A percentile compares a stretch with the other conserved stretches of the same genome.
phyloP scores from a whole-genome alignment of 2,329 filamentous ascomycete species.

The Macrophomina tecta region DNA sequence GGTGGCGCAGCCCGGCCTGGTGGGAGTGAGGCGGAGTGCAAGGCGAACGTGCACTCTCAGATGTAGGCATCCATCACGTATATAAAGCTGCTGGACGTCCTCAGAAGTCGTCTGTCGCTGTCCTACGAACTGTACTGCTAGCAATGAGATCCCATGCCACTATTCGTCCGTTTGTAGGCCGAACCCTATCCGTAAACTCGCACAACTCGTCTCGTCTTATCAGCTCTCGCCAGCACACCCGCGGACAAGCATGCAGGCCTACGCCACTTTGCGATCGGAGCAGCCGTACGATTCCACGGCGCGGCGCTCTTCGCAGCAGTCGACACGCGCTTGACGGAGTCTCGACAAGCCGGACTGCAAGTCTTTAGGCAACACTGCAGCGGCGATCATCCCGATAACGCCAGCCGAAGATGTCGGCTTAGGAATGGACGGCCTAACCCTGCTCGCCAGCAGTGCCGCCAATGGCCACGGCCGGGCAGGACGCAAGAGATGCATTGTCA shows the following conservation, averaged over 20 bases:
- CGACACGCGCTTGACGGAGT: neutral
- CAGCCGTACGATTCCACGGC: neutral
- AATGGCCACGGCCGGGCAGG: constrained; percentile 12
- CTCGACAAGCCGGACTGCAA: constrained; percentile 4
- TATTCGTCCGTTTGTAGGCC: constrained; percentile 10
- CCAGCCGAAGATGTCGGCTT: constrained; percentile 12
- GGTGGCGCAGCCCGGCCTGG: constrained; percentile 25
- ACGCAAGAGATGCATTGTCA: constrained; percentile 25
- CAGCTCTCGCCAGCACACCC: constrained; percentile 20
- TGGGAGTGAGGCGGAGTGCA: constrained; percentile 27
- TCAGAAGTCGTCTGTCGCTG: constrained; percentile 5
- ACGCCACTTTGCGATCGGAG: constrained; percentile 14
- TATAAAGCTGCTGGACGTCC: constrained; percentile 25
- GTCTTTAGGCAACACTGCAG: constrained; percentile 23
- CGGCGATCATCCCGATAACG: constrained; percentile 20
- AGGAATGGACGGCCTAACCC: constrained; percentile 6
- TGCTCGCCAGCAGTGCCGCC: constrained; percentile 7
- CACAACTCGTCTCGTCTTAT: constrained; percentile 22
- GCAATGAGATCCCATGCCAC: constrained; percentile 3
- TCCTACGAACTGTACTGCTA: constrained; percentile 1
- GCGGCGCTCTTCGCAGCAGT: constrained; percentile 8
- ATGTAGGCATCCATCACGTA: constrained; percentile 22
- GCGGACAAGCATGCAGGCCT: constrained; percentile 2
- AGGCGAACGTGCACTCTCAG: constrained; percentile 14
- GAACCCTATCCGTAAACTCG: neutral